Evolutionary conservation across 371 early-diverging fungal genomes (phyloP).

Genomic region (Mortierella sp.): DNA sequence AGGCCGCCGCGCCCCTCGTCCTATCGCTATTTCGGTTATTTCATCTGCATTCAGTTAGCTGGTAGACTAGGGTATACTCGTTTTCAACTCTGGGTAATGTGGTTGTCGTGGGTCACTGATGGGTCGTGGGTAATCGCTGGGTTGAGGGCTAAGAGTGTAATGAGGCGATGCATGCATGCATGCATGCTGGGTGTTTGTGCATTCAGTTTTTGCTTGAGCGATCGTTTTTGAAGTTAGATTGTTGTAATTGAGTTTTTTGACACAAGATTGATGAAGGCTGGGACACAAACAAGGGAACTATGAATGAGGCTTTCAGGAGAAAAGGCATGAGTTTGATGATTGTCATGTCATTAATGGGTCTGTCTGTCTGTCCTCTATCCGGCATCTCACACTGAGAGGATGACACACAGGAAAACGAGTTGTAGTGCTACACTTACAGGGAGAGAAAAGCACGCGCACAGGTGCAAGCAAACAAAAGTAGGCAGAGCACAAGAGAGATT

Average conservation of each 20-base stretch:
- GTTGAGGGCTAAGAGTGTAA: no score
- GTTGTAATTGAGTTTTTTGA: background rate
- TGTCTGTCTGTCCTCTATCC: no score
- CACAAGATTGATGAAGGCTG: background rate
- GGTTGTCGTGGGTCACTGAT: background rate
- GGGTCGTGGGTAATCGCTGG: no score
- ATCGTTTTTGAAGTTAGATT: background rate
- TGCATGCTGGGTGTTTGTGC: background rate
- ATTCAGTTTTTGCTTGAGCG: no score
- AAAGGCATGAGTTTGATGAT: background rate
- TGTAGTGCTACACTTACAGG: no score
- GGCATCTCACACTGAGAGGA: background rate
- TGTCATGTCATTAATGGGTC: background rate
- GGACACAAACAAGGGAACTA: background rate
- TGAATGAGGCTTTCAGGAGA: background rate
- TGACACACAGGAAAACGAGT: background rate
- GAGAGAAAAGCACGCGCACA: background rate
- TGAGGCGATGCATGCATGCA: no score
- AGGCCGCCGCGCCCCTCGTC: no score
- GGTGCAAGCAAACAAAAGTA: no score
- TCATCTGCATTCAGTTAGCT: background rate
- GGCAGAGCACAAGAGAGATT: background rate
- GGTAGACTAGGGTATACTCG: background rate
- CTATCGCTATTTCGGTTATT: constrained; percentile 1
- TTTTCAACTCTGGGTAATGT: background rate